These are phyloP conservation scores for Hygrocybe coccinea DNA, from an alignment of 768 basidiomycete species.

Conservation along the genomic window DNA sequence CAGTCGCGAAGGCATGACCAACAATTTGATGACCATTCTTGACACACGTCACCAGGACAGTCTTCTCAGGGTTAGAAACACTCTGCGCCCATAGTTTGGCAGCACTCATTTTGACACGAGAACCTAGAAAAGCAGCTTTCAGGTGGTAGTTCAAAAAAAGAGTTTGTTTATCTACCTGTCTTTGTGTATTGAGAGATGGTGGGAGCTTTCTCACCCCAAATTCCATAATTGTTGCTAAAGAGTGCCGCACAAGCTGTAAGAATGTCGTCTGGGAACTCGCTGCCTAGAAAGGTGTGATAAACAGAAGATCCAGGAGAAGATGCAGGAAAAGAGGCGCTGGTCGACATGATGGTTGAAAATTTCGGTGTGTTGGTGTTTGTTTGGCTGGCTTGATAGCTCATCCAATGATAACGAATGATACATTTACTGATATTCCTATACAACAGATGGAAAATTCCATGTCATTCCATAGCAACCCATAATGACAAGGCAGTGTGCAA, in stretches of 20 bases:
- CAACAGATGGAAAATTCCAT: too few species aligned
- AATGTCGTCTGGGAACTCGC: neutral
- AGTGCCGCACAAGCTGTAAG: constrained; percentile 22
- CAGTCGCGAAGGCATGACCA: constrained; percentile 30
- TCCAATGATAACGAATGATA: too few species aligned
- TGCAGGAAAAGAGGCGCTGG: neutral
- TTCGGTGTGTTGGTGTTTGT: too few species aligned
- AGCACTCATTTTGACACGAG: neutral
- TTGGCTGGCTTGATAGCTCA: too few species aligned
- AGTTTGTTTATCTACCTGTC: constrained; percentile 7
- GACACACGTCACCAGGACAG: constrained; percentile 18
- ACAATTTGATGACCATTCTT: constrained; percentile 13
- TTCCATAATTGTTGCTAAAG: constrained; percentile 29
- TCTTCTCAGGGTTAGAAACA: constrained; percentile 12
- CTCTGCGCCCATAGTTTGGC: constrained; percentile 7
- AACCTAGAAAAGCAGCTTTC: constrained; percentile 4
- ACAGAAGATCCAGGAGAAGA: neutral
- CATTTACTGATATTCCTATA: too few species aligned
- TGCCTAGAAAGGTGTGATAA: neutral
- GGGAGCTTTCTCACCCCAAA: constrained; percentile 21
- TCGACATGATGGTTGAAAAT: too few species aligned
- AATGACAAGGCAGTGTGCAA: too few species aligned
- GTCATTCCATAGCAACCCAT: too few species aligned
- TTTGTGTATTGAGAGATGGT: constrained; percentile 7
- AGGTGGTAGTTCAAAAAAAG: neutral